A percentile compares a stretch with the other conserved stretches of the same genome.
These are phyloP conservation scores for Chenopodium album DNA, from an alignment of 148 eudicot genomes.

Conservation along the genomic window DNA sequence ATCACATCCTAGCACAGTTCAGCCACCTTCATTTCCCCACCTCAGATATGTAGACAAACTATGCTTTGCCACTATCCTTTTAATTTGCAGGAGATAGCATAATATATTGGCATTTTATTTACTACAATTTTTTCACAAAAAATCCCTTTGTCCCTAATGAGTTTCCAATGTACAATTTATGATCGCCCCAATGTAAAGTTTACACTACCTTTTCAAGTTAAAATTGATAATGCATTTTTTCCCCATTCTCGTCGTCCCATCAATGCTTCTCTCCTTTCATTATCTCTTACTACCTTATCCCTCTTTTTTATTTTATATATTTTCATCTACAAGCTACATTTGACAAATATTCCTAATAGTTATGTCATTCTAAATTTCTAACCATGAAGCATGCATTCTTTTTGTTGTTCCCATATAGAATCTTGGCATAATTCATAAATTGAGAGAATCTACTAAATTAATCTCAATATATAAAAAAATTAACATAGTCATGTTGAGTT, in stretches of 20 bases:
- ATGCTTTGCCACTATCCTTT: not conserved
- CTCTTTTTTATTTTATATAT: not conserved
- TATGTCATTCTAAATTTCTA: no score
- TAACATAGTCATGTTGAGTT: no score
- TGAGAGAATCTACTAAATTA: no score
- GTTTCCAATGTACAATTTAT: no score
- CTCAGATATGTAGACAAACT: not conserved
- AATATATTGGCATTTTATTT: not conserved
- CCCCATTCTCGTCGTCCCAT: not conserved
- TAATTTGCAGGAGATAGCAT: not conserved
- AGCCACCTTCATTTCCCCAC: not conserved
- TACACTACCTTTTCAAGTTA: no score
- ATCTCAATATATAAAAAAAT: no score
- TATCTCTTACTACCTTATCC: not conserved
- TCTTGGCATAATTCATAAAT: no score
- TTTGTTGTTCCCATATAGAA: no score
- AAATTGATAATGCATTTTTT: no score
- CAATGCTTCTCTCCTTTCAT: not conserved
- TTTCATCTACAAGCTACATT: not conserved
- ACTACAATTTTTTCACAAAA: not conserved
- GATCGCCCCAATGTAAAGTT: no score
- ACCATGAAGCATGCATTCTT: no score
- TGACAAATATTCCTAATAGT: not conserved
- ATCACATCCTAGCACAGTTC: not conserved
- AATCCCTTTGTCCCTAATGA: not conserved